Evolutionary conservation across 768 basidiomycete genomes (phyloP).

Genomic region (Pleurotus tuber-regium): DNA sequence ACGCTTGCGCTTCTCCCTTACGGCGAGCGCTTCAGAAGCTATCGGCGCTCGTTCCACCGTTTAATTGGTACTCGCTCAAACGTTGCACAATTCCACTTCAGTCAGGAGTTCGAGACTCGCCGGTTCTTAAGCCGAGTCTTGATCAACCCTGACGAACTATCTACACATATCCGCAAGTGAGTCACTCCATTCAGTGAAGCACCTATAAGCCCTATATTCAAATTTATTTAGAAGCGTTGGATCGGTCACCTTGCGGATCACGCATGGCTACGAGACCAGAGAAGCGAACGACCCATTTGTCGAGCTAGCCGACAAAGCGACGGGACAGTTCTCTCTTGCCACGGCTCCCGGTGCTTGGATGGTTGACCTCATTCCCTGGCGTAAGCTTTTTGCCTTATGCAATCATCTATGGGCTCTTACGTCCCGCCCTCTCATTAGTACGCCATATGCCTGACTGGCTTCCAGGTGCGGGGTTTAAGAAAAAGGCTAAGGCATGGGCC

Average conservation of each 20-base stretch:
- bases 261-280: conserved; percentile 52
- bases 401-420: conserved; percentile 3
- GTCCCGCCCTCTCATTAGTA: conserved; percentile 5
- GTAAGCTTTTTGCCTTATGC: conserved; percentile 27
- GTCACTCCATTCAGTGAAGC: conserved; percentile 16
- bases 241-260: conserved; percentile 50
- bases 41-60: conserved; percentile 49
- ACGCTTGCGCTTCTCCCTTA: conserved; percentile 55
- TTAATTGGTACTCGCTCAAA: conserved; percentile 43
- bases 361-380: conserved; percentile 48
- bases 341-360: conserved; percentile 51
- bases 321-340: conserved; percentile 51
- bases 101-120: conserved; percentile 45
- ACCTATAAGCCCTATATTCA: conserved; percentile 5
- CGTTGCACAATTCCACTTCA: conserved; percentile 40
- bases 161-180: conserved; percentile 46
- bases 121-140: conserved; percentile 47
- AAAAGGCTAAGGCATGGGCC: conserved; percentile 9
- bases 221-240: conserved; percentile 40
- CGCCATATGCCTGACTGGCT: conserved; percentile 11
- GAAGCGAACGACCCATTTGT: conserved; percentile 51
- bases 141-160: conserved; percentile 43
- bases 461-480: conserved; percentile 9
- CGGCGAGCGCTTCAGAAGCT: conserved; percentile 53
- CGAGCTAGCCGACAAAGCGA: conserved; percentile 50